A percentile compares a stretch with the other conserved stretches of the same genome.
Conservation (phyloP, 169 alveolate species). For the Babesia caballi region DNA sequence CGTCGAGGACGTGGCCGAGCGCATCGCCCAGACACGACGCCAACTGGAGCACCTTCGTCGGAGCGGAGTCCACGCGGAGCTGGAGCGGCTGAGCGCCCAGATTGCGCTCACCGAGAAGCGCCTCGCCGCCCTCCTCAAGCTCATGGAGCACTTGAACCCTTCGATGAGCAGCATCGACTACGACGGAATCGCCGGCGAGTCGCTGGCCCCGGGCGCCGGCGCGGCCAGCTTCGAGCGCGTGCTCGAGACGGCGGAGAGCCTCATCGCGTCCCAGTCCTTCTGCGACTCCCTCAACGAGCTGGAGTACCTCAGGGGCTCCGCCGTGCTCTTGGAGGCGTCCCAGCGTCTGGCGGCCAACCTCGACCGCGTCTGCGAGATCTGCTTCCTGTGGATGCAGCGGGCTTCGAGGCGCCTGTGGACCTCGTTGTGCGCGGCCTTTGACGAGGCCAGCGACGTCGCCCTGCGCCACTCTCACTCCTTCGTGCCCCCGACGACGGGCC, state of each 20-base stretch:
- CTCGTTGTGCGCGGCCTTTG: neutral
- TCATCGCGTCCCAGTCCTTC: slow-evolving; percentile 17
- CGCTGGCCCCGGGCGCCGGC: neutral
- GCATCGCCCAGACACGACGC: neutral
- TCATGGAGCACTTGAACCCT: slow-evolving; percentile 27
- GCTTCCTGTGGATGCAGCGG: slow-evolving; percentile 15
- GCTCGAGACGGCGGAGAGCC: slow-evolving; percentile 23
- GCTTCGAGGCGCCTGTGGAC: slow-evolving; percentile 3
- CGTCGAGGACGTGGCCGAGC: neutral
- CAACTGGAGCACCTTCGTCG: neutral
- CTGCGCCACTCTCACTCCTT: slow-evolving; percentile 31
- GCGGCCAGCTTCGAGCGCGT: neutral
- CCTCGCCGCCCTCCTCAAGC: slow-evolving; percentile 3
- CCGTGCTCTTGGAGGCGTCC: slow-evolving; percentile 15
- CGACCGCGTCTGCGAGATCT: slow-evolving; percentile 12
- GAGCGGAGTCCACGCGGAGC: neutral
- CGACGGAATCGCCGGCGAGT: neutral
- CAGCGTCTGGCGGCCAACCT: slow-evolving; percentile 7
- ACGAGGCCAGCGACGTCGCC: slow-evolving; percentile 15
- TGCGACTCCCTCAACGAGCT: slow-evolving; percentile 28
- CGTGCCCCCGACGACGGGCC: slow-evolving; percentile 1
- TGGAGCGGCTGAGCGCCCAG: slow-evolving; percentile 12
- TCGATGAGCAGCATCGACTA: slow-evolving; percentile 7
- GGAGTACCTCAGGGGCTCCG: slow-evolving; percentile 25
- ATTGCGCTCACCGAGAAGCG: slow-evolving; percentile 30